Conservation (phyloP, 306 rosid genomes). For the Cucurbita pepo region DNA sequence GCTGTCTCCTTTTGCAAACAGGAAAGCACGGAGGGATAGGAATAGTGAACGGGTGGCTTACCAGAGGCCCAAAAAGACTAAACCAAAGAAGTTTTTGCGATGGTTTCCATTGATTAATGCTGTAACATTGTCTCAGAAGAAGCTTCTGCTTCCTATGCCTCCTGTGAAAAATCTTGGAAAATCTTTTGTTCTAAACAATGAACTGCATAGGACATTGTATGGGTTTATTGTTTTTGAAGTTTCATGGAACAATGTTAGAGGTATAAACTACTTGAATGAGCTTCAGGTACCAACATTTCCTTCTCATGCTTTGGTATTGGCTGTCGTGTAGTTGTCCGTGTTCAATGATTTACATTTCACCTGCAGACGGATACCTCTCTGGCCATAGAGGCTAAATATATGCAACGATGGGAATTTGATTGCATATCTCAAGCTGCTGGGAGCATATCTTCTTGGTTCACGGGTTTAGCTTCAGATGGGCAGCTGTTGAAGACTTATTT, state of each 20-base stretch:
- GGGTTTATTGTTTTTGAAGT: constrained; percentile 90
- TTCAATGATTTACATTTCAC: constrained; percentile 6
- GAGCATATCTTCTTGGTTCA: constrained; percentile 69
- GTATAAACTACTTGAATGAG: constrained; percentile 82
- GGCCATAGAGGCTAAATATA: constrained; percentile 61
- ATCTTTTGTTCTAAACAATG: constrained; percentile 49
- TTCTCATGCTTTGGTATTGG: neutral
- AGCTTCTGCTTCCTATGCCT: constrained; percentile 64
- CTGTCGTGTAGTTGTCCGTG: constrained; percentile 5
- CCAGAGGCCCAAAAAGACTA: constrained; percentile 21
- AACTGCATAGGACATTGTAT: constrained; percentile 63
- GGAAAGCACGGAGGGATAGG: constrained; percentile 41
- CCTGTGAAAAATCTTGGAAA: constrained; percentile 63
- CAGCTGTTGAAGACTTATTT: constrained; percentile 50
- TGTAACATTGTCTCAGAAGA: constrained; percentile 40
- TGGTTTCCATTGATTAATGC: constrained; percentile 68
- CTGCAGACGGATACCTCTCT: constrained; percentile 83
- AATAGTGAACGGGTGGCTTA: constrained; percentile 31
- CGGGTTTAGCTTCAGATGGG: constrained; percentile 52
- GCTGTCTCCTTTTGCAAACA: constrained; percentile 80
- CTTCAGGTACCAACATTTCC: constrained; percentile 53
- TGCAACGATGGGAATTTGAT: constrained; percentile 96
- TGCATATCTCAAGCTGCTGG: constrained; percentile 72
- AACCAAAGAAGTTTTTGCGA: constrained; percentile 27
- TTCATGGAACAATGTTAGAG: constrained; percentile 69